Percentiles rank a stretch among this genome's conserved stretches.
phyloP scores from a whole-genome alignment of 352 stramenopile genomes.

The Phytophthora fragariaefolia region DNA sequence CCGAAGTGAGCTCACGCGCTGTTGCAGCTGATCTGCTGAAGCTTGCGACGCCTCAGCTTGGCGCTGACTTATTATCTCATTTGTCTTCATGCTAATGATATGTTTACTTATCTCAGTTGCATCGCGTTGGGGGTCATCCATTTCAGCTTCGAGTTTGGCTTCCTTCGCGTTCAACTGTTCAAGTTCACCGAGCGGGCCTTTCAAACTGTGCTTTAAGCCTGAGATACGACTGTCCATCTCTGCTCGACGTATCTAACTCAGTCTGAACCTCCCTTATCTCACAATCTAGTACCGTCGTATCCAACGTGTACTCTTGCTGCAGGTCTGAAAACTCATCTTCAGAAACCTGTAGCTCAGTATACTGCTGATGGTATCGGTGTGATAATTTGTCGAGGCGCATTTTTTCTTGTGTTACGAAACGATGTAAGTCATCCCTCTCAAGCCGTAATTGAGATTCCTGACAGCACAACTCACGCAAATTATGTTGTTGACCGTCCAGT shows the following conservation, averaged over 20 bases:
- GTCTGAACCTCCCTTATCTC: constrained; percentile 50
- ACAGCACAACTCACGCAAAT: constrained; percentile 45
- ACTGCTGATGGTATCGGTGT: constrained; percentile 49
- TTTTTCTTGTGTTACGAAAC: constrained; percentile 38
- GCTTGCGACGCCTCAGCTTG: not conserved
- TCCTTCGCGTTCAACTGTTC: constrained; percentile 43
- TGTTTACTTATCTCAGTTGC: not conserved
- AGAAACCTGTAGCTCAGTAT: constrained; percentile 53
- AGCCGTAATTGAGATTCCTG: constrained; percentile 47
- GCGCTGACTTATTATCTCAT: not conserved
- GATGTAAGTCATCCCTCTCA: constrained; percentile 41
- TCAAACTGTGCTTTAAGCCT: constrained; percentile 58
- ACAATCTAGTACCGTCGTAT: constrained; percentile 71
- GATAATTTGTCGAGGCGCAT: constrained; percentile 55
- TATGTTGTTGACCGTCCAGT: constrained; percentile 44
- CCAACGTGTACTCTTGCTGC: constrained; percentile 58
- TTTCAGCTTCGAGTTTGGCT: not conserved
- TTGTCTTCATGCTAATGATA: not conserved
- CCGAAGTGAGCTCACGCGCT: not conserved
- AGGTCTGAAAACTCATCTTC: constrained; percentile 67
- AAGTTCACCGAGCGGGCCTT: constrained; percentile 52
- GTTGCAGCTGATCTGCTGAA: not conserved
- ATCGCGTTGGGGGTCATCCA: not conserved
- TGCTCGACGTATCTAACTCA: constrained; percentile 51
- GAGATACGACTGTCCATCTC: constrained; percentile 56